These are phyloP conservation scores for Tricholoma furcatifolium DNA, from an alignment of 768 basidiomycete species.

Conservation along the genomic window DNA sequence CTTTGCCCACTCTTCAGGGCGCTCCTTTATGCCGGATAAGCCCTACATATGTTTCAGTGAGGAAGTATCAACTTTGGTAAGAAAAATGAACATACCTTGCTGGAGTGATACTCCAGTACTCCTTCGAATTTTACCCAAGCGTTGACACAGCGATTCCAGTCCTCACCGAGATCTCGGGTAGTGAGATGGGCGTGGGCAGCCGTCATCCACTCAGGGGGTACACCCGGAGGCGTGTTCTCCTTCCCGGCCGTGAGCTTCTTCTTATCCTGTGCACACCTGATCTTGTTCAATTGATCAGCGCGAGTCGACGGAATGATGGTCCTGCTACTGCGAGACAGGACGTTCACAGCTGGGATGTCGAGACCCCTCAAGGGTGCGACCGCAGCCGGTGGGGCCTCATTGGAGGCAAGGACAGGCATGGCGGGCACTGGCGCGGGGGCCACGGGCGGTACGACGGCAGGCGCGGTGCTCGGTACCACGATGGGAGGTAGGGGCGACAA, in stretches of 20 bases:
- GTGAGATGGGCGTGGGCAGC: not conserved
- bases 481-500: no score
- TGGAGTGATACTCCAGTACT: not conserved
- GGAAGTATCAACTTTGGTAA: not conserved
- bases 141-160: not conserved
- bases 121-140: not conserved
- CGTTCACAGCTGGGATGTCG: no score
- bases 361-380: no score
- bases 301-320: not conserved
- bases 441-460: no score
- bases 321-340: not conserved
- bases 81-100: not conserved
- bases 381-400: no score
- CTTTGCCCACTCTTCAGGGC: slow-evolving; percentile 13
- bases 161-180: not conserved
- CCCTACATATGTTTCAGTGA: not conserved
- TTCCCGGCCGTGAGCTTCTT: not conserved
- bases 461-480: no score
- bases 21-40: not conserved
- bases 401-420: no score
- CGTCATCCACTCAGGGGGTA: not conserved
- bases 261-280: not conserved
- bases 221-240: not conserved
- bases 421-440: no score
- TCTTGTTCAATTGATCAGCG: not conserved